phyloP scores from a whole-genome alignment of 2,329 filamentous ascomycete species.

The Penicillium sp. region DNA sequence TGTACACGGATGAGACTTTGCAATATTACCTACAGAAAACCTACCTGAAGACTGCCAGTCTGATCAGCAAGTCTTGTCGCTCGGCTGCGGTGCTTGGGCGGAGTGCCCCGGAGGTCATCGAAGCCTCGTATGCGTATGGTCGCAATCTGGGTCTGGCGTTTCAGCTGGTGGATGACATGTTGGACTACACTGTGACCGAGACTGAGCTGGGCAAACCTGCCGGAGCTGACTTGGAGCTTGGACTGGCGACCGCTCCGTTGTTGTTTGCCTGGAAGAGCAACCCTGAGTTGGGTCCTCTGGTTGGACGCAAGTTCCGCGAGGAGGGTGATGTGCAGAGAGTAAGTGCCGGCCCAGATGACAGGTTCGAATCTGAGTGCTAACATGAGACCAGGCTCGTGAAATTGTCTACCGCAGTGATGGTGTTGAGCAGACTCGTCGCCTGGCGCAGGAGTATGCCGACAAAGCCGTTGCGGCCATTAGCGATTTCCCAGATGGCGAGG shows the following conservation, averaged over 20 bases:
- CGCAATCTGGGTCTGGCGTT: slow-evolving; percentile 92
- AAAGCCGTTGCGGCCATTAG: slow-evolving; percentile 80
- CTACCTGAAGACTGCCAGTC: slow-evolving; percentile 89
- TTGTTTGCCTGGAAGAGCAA: slow-evolving; percentile 93
- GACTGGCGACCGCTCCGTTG: slow-evolving; percentile 85
- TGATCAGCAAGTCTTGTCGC: slow-evolving; percentile 94
- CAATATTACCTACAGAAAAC: slow-evolving; percentile 97
- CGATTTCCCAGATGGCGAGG: slow-evolving; percentile 85
- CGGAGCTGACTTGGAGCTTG: slow-evolving; percentile 87
- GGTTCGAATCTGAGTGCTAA: too few species aligned
- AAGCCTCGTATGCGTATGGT: slow-evolving; percentile 86
- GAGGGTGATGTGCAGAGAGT: slow-evolving; percentile 83
- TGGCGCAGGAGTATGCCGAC: slow-evolving; percentile 86
- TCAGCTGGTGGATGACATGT: slow-evolving; percentile 94
- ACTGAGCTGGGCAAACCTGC: slow-evolving; percentile 88
- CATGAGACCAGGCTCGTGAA: slow-evolving; percentile 89
- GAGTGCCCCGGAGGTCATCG: slow-evolving; percentile 69
- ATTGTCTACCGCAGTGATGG: slow-evolving; percentile 78
- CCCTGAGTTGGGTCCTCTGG: slow-evolving; percentile 74
- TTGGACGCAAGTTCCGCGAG: slow-evolving; percentile 80
- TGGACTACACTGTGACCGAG: slow-evolving; percentile 87
- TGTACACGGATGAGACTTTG: slow-evolving; percentile 82
- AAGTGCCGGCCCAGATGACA: too few species aligned
- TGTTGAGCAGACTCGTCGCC: slow-evolving; percentile 80
- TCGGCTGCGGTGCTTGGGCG: slow-evolving; percentile 81